Evolutionary conservation across 139 green algal genomes (phyloP), one percentile per base, ranked within the genome.

Genomic region (Chlamydomonas incerta): DNA sequence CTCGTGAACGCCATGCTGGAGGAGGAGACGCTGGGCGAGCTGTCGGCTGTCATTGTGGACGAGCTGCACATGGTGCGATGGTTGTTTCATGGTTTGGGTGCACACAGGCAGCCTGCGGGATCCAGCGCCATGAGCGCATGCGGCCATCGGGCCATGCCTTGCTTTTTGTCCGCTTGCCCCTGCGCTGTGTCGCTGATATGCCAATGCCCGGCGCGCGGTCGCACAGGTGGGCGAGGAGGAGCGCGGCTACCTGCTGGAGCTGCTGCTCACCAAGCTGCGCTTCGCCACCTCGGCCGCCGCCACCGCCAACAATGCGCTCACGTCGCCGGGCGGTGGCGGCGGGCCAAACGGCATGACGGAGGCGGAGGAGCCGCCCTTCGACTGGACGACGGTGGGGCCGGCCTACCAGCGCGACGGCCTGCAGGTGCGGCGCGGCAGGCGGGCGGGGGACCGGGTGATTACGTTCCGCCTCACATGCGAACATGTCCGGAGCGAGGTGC

Each of bases 221-320:
- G n/a, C 37, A 57, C 89, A 93, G 92, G 87, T 95, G 55, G 95
- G 93, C 23, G 96, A 98, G 52, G 81, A 91, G 66, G 89, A 95
- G 76, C 90, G 96, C 35, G 98, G 98, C 26, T 97, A 97, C 88
- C 91, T 98, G 82, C 92, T 99, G 86, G 98, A 99, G 93, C 93
- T 99, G 28, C 88, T 99, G 88, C 93, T 99, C 29, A 98, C 97
- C 66, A 99, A 99, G 90, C 91, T 99, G 72, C 72, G 93, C 33
- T 99, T 94, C 82, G 77, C 87, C 1, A 93, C 90, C 28, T 75
- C 50, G 5, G 80, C 80, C 1, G 20, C 67, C n/a, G 18, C 11
- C 66, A 24, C 8, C 18, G 60, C 20, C 55, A 14, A n/a, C 18
- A 28, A 10, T 3, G 70, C 37, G 24, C 18, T 20, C 20, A 28